Conservation (phyloP, 2,329 filamentous ascomycete species). For the Pseudogymnoascus sp. region DNA sequence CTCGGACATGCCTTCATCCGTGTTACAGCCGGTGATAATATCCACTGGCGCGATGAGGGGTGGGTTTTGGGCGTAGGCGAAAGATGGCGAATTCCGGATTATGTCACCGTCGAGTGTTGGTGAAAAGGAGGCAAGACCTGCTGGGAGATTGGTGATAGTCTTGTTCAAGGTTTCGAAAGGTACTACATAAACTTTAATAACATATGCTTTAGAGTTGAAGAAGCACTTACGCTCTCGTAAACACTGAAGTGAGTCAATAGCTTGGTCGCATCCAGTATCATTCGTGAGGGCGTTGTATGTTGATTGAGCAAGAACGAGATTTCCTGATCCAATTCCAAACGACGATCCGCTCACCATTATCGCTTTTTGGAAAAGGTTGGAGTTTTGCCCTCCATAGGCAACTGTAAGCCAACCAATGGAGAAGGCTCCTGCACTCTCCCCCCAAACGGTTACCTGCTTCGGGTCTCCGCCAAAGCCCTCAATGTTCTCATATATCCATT, state of each 20-base stretch:
- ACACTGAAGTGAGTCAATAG: slow-evolving; percentile 49
- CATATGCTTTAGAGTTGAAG: slow-evolving; percentile 28
- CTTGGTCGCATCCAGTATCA: slow-evolving; percentile 39
- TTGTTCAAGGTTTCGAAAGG: slow-evolving; percentile 39
- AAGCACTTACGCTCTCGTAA: slow-evolving; percentile 42
- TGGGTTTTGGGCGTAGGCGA: slow-evolving; percentile 45
- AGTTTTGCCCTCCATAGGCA: slow-evolving; percentile 25
- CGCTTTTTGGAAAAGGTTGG: slow-evolving; percentile 40
- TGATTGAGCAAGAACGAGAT: slow-evolving; percentile 20
- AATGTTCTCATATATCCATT: slow-evolving; percentile 55
- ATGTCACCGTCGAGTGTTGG: slow-evolving; percentile 48
- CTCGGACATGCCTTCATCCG: slow-evolving; percentile 53
- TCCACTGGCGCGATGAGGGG: slow-evolving; percentile 44
- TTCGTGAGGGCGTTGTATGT: slow-evolving; percentile 45
- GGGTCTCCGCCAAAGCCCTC: slow-evolving; percentile 51
- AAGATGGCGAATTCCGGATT: slow-evolving; percentile 49
- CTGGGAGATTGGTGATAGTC: slow-evolving; percentile 35
- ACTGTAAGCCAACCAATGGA: slow-evolving; percentile 63
- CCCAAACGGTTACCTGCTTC: slow-evolving; percentile 51
- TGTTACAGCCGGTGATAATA: slow-evolving; percentile 62
- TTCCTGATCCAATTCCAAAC: background rate
- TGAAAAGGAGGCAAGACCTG: slow-evolving; percentile 62
- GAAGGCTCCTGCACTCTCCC: slow-evolving; percentile 53
- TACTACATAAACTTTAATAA: slow-evolving; percentile 23
- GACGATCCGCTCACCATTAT: slow-evolving; percentile 46